A percentile compares a stretch with the other conserved stretches of the same genome.
These are phyloP conservation scores for Neopestalotiopsis sp. DNA, from an alignment of 2,329 filamentous ascomycete species.

Conservation along the genomic window DNA sequence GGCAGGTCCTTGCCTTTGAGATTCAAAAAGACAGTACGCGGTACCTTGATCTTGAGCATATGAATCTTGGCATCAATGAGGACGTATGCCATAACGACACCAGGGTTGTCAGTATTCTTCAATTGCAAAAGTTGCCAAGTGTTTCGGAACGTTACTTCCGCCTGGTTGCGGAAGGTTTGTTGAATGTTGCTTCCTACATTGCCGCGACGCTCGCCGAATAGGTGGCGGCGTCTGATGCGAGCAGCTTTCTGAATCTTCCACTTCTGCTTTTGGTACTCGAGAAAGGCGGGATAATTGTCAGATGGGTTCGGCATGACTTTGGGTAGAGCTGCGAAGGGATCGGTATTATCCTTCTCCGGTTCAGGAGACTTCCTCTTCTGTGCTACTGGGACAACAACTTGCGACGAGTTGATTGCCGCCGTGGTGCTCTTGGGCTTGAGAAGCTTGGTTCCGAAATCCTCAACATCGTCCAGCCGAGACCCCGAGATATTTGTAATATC, in stretches of 20 bases:
- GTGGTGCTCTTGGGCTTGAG: constrained; percentile 68
- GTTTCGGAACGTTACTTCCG: constrained; percentile 85
- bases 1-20: constrained; percentile 87
- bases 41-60: constrained; percentile 84
- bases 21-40: constrained; percentile 89
- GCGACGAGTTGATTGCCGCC: constrained; percentile 58
- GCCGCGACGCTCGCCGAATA: constrained; percentile 85
- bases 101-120: constrained; percentile 80
- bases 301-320: constrained; percentile 83
- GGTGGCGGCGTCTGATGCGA: constrained; percentile 80
- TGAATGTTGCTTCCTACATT: constrained; percentile 71
- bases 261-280: constrained; percentile 96
- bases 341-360: constrained; percentile 64
- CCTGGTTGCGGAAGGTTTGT: constrained; percentile 85
- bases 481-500: constrained; percentile 73
- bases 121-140: constrained; percentile 96
- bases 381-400: constrained; percentile 56
- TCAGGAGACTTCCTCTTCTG: constrained; percentile 80
- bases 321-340: constrained; percentile 84
- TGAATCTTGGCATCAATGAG: constrained; percentile 95
- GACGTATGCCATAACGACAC: constrained; percentile 86
- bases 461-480: constrained; percentile 69
- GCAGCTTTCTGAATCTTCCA: constrained; percentile 98
- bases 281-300: constrained; percentile 85
- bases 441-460: constrained; percentile 78